phyloP scores from a whole-genome alignment of 371 early-diverging fungal genomes.

The Actinomucor elegans region DNA sequence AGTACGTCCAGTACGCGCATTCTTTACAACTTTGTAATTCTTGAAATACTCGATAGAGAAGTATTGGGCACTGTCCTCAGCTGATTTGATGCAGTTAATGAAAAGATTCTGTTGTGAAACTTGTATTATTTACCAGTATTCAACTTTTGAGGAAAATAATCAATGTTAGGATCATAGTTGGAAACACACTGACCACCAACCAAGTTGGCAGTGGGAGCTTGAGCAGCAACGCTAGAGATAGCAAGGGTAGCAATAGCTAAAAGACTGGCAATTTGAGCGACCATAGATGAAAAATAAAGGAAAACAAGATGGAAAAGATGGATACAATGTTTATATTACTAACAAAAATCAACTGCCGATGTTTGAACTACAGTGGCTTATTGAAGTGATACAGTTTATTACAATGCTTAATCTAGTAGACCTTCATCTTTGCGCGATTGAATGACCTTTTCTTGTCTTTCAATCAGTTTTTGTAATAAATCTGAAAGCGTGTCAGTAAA shows the following conservation, averaged over 20 bases:
- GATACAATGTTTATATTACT: not conserved
- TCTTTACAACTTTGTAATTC: conserved; percentile 62
- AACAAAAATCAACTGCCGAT: too few species aligned
- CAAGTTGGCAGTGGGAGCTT: conserved; percentile 36
- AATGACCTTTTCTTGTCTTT: conserved; percentile 10
- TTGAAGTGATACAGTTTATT: not conserved
- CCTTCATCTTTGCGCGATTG: conserved; percentile 10
- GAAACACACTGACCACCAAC: conserved; percentile 36
- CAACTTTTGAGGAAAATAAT: conserved; percentile 60
- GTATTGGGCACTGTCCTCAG: conserved; percentile 50
- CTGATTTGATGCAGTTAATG: too few species aligned
- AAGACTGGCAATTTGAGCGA: conserved; percentile 6
- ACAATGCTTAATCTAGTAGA: not conserved
- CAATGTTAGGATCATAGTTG: conserved; percentile 39
- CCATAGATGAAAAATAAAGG: not conserved
- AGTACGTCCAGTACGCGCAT: conserved; percentile 39
- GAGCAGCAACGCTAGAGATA: conserved; percentile 25
- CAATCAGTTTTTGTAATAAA: conserved; percentile 8
- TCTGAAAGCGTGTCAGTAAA: too few species aligned
- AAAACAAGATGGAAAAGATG: not conserved
- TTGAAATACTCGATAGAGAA: conserved; percentile 65
- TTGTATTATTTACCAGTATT: conserved; percentile 36
- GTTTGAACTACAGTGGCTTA: not conserved
- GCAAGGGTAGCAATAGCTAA: conserved; percentile 18
- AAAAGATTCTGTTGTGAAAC: not conserved